Evolutionary conservation across 73 alveolate genomes (phyloP), one percentile per base, ranked within the genome.

Genomic region (Paramecium bursaria): DNA sequence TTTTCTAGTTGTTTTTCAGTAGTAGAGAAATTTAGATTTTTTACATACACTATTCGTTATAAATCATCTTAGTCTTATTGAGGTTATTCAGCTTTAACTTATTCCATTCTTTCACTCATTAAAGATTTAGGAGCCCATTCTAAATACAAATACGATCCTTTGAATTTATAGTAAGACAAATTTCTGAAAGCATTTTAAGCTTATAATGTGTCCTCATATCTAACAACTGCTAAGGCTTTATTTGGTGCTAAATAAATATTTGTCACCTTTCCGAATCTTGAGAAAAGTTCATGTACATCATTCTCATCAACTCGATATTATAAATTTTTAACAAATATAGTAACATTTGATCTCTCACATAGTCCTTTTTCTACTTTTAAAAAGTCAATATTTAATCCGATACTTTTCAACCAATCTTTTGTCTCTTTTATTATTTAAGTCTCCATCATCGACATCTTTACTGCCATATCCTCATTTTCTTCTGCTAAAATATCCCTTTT

Each of bases 161-260:
- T 87, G 19, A 75, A 44, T 29, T 75, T 85, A 75, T 87, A 76
- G 79, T 97, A 94, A 75, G 96, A 79, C 39, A 95, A 90, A 74
- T 95, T 95, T 50, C 93, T 89, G 90, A 97, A 92, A 23, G 98
- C 97, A 74, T 91, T 91, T 53, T 90, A 87, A 48, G 99, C 99
- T 53, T 93, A 91, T 35, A 79, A 75, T 55, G 85, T 87, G 50
- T 88, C 96, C 46, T 85, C 94, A 91, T 85, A 95, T 73, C 92
- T 94, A 33, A 93, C 97, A 10, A 97, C 77, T 2, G 97, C 99
- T 19, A 97, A 87, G 31, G 99, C 93, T 67, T 96, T 94, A 75
- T 92, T 86, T 9, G 99, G 99, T 46, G 97, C 87, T 29, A 97
- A 67, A 46, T 74, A 67, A 47, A 96, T 74, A 75, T 95, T 91